Conservation (phyloP, 2,329 filamentous ascomycete species). For the Monosporascus sp. region DNA sequence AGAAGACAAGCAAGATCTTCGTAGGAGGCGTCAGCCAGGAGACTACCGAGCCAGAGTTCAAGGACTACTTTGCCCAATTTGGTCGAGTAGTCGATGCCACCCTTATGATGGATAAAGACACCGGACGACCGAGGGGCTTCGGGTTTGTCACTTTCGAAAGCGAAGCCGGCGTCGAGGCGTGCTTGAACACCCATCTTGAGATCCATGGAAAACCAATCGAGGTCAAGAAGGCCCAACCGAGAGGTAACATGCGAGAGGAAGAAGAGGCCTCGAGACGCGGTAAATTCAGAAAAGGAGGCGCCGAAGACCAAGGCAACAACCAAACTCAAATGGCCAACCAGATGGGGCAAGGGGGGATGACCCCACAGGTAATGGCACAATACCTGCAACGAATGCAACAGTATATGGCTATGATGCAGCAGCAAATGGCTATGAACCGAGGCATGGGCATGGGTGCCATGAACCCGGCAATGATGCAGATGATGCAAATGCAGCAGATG, state of each 20-base stretch:
- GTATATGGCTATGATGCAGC: slow-evolving; percentile 92
- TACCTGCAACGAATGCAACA: slow-evolving; percentile 99
- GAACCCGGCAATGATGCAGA: slow-evolving; percentile 72
- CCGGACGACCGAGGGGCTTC: slow-evolving; percentile 90
- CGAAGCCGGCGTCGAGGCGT: slow-evolving; percentile 89
- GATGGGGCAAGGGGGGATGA: slow-evolving; percentile 56
- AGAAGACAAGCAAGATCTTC: slow-evolving; percentile 98
- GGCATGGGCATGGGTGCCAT: slow-evolving; percentile 55
- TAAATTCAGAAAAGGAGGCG: slow-evolving; percentile 53
- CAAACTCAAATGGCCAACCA: slow-evolving; percentile 25
- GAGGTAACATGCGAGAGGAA: slow-evolving; percentile 89
- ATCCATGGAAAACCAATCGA: slow-evolving; percentile 96
- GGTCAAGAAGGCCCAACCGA: slow-evolving; percentile 94
- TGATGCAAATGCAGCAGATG: slow-evolving; percentile 74
- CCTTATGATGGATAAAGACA: slow-evolving; percentile 99
- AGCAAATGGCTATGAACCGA: slow-evolving; percentile 81
- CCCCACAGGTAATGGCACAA: slow-evolving; percentile 94
- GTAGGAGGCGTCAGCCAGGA: slow-evolving; percentile 97
- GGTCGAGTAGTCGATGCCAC: slow-evolving; percentile 95
- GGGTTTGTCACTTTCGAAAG: slow-evolving; percentile 98
- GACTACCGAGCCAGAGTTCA: slow-evolving; percentile 92
- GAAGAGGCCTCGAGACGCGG: slow-evolving; percentile 64
- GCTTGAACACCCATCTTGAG: slow-evolving; percentile 75
- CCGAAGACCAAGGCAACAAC: slow-evolving; percentile 30
- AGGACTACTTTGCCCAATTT: slow-evolving; percentile 94